phyloP scores from a whole-genome alignment of 78 protist genomes.

The Mastigamoeba balamuthi region DNA sequence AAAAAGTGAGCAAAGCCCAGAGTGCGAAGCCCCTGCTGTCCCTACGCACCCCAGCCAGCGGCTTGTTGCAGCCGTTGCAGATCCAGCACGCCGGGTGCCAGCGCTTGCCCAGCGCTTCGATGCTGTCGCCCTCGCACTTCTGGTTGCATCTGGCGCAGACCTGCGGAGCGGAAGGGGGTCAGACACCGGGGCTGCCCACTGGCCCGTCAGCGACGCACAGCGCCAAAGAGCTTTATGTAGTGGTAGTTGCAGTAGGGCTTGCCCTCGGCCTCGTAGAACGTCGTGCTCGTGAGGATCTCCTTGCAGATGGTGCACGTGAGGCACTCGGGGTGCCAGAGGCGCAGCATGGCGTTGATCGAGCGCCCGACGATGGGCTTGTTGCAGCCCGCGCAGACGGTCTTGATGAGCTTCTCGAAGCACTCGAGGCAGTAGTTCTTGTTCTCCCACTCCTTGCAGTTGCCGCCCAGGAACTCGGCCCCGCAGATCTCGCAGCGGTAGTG shows the following conservation, averaged over 20 bases:
- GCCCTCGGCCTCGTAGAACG: conserved; percentile 51
- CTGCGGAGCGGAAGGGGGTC: background rate
- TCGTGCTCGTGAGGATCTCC: conserved; percentile 50
- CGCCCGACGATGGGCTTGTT: conserved; percentile 58
- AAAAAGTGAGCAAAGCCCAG: background rate
- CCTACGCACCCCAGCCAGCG: conserved; percentile 15
- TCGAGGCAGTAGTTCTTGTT: conserved; percentile 44
- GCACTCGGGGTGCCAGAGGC: conserved; percentile 63
- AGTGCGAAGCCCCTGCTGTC: background rate
- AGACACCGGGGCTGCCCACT: background rate
- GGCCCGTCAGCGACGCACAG: background rate
- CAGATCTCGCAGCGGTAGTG: conserved; percentile 64
- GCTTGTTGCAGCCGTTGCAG: conserved; percentile 45
- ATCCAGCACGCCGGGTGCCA: conserved; percentile 52
- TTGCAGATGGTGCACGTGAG: conserved; percentile 50
- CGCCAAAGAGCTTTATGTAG: conserved; percentile 40
- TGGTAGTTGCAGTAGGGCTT: conserved; percentile 56
- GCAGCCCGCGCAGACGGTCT: conserved; percentile 46
- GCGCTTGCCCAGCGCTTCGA: conserved; percentile 34
- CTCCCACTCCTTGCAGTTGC: conserved; percentile 53
- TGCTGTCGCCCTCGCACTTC: conserved; percentile 24
- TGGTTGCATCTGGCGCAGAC: conserved; percentile 43
- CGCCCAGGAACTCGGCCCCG: conserved; percentile 46
- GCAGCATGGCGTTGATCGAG: conserved; percentile 44
- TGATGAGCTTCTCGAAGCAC: background rate